Evolutionary conservation across 2,329 filamentous ascomycete species (phyloP), one percentile per base, ranked within the genome.

Genomic region (Paecilomyces variotii): DNA sequence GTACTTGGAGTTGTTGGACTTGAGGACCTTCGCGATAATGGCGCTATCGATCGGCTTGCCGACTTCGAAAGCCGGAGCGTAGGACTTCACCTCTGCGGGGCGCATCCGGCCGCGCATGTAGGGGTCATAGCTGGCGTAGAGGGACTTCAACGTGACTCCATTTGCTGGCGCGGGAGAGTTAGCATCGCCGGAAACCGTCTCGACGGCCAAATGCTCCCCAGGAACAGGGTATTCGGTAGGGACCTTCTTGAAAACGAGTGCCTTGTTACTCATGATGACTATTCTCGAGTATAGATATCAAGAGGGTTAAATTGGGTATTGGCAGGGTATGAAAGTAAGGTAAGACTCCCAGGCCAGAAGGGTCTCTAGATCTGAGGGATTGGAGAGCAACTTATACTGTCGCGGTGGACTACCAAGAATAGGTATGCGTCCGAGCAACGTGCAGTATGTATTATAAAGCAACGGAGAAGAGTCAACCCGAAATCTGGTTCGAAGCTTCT

Each of bases 91-190:
- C 35, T 78, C 72, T 5, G 88, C 70, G 54, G 80, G 74, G 54
- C 90, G 86, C 88, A 96, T 92, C 65, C 84, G 84, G 61, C 88
- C 88, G 59, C 91, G 88, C 79, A 89, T 85, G 78, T 95, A 96
- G 1, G 91, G 91, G 74, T 96, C 91, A 76, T 88, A 88, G 49
- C 89, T 92, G 63, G 86, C 80, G 73, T 88, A 90, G 68, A 87
- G 82, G 65, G 88, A 83, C 76, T 90, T 84, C 63, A 87, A 76
- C 32, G 84, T 84, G 54, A 95, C 72, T 49, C 90, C 87, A 62
- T 88, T 87, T 52, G 82, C 72, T 26, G 85, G 81, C 28, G 85
- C 81, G 4, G 82, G 64, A 27, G 71, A 66, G 56, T 65, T 68
- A 64, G 86, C 75, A 70, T 94, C 89, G 63, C 92, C 86, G 24